A percentile compares a stretch with the other conserved stretches of the same genome.
Evolutionary conservation across 2,329 filamentous ascomycete genomes (phyloP).

Genomic region (Phyllosticta paracitricarpa): DNA sequence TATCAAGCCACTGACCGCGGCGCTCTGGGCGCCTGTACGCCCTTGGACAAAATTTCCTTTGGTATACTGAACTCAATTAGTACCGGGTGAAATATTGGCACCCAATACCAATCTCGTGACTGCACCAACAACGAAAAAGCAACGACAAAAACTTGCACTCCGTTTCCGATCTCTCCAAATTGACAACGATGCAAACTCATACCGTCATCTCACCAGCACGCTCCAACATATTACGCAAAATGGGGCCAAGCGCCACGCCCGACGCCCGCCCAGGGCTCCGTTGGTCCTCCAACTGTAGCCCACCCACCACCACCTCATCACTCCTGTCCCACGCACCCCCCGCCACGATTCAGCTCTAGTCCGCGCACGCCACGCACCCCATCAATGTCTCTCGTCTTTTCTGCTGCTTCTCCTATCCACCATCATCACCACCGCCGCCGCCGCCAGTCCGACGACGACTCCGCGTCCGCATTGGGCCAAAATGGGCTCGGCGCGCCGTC

Average conservation of each 20-base stretch:
- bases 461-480: neutral
- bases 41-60: neutral
- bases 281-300: neutral
- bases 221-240: neutral
- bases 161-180: neutral
- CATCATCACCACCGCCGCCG: neutral
- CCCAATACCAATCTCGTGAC: neutral
- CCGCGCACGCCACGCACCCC: neutral
- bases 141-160: neutral
- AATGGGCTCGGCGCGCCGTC: neutral
- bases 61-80: neutral
- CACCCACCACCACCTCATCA: neutral
- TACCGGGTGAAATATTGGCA: neutral
- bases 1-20: neutral
- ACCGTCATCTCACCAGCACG: neutral
- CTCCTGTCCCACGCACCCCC: neutral
- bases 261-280: neutral
- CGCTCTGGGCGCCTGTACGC: neutral
- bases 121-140: neutral
- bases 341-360: neutral
- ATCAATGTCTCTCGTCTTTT: neutral
- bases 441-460: neutral
- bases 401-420: neutral
- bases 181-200: neutral
- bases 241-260: neutral